phyloP scores from a whole-genome alignment of 1,284 basidiomycete species.

The Pseudozyma flocculosa region DNA sequence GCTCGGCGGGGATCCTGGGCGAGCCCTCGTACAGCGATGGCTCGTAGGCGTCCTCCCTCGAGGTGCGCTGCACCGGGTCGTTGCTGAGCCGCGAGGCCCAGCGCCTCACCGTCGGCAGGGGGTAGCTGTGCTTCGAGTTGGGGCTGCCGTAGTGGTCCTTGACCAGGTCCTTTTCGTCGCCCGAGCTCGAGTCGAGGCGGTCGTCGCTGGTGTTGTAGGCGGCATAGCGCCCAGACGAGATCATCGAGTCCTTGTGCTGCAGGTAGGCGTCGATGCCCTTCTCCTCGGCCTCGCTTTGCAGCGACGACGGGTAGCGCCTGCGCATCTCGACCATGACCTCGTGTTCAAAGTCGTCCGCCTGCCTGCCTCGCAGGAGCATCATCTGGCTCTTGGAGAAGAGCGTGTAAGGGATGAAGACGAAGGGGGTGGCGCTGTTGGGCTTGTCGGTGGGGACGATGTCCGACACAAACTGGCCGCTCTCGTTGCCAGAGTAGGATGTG shows the following conservation, averaged over 20 bases:
- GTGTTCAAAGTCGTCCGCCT: slow-evolving; percentile 58
- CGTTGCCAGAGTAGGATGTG: slow-evolving; percentile 52
- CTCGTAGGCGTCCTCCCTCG: slow-evolving; percentile 15
- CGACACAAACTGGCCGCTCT: slow-evolving; percentile 51
- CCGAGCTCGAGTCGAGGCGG: slow-evolving; percentile 24
- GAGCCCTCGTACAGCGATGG: too few species aligned
- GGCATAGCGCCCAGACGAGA: slow-evolving; percentile 11
- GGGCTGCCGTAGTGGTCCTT: background rate
- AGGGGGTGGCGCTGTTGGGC: slow-evolving; percentile 60
- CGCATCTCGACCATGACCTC: slow-evolving; percentile 58
- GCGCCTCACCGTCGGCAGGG: slow-evolving; percentile 21
- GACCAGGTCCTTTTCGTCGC: slow-evolving; percentile 23
- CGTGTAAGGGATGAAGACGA: slow-evolving; percentile 63
- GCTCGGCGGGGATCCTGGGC: background rate
- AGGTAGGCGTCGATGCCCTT: slow-evolving; percentile 13
- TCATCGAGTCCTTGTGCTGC: slow-evolving; percentile 24
- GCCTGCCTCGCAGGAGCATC: slow-evolving; percentile 60
- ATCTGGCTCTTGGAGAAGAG: slow-evolving; percentile 62
- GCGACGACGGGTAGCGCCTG: slow-evolving; percentile 55
- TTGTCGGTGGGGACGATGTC: slow-evolving; percentile 54
- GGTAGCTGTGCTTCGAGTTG: background rate
- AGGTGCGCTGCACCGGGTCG: slow-evolving; percentile 2
- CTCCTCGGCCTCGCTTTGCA: slow-evolving; percentile 47
- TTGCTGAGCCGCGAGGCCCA: slow-evolving; percentile 11
- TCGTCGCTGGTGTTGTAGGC: slow-evolving; percentile 27